Base-by-base conservation (phyloP, 1,139 yeast genomes). In the Yamadazyma kanchanaburiensis region DNA sequence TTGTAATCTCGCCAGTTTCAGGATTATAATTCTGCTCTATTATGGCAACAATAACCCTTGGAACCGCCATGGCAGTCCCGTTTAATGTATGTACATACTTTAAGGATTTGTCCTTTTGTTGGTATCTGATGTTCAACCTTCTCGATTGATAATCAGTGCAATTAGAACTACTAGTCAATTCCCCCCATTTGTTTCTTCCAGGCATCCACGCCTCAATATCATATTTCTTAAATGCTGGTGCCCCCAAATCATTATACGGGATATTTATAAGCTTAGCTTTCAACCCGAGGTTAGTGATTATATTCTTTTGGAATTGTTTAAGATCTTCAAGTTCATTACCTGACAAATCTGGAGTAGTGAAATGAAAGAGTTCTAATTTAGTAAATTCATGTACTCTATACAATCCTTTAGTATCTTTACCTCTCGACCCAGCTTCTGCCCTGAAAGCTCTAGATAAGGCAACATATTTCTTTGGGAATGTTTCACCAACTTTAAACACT, bases 171-270 rank as follows among this genome's bases (percentile, higher is more conserved):
- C 96, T 86, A 1, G 95, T 80, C 21, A 91, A 69, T 50, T 94
- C 99, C 3, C 99, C 99, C 87, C 95, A 94, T 2, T 61, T 58
- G 2, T 87, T 87, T 46, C 96, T 74, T 2, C 98, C 97, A 0
- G 97, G 98, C 96, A 94, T 91, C 91, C 96, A 87, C 0, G 94
- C 96, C 55, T 94, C 99, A 33, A 89, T 85, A 48, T 94, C 98
- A 49, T 80, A 87, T 55, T 94, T 94, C 49, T 83, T 81, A 56
- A 71, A 76, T 0, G 98, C 98, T 1, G 98, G 96, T 0, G 95
- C 82, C 0, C 98, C 98, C 30, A 94, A 61, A 51, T 94, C 98
- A 38, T 84, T 77, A 15, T 81, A 77, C 0, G 97, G 96, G 89
- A 94, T 88, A 43, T 84, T 77, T 21, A 91, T 61, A 22, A 91